phyloP scores from a whole-genome alignment of 495 filamentous ascomycete genomes.

The Penicillium canescens region DNA sequence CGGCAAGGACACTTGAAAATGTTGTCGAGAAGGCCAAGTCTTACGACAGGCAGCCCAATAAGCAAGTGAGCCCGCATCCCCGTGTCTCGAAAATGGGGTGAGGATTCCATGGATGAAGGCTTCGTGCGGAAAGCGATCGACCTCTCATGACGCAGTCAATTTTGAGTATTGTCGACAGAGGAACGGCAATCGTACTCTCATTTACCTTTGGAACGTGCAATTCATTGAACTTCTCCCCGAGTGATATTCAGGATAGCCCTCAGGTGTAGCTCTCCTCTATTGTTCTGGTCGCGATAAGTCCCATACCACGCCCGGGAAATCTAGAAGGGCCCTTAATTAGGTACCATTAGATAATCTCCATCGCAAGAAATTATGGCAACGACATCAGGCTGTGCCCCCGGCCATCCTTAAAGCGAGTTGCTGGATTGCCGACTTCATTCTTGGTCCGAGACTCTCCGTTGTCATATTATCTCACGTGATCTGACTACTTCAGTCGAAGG shows the following conservation, averaged over 20 bases:
- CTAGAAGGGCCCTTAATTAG: slow-evolving; percentile 52
- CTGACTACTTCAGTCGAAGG: too few species aligned
- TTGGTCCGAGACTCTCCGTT: too few species aligned
- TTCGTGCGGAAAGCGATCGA: slow-evolving; percentile 41
- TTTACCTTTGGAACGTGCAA: slow-evolving; percentile 10
- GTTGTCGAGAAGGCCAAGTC: slow-evolving; percentile 56
- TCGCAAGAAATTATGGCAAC: slow-evolving; percentile 34
- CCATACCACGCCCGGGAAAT: slow-evolving; percentile 65
- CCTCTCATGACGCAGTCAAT: slow-evolving; percentile 53
- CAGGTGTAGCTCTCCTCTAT: slow-evolving; percentile 52
- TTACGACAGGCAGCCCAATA: slow-evolving; percentile 55
- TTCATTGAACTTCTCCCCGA: background rate
- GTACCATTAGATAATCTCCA: slow-evolving; percentile 20
- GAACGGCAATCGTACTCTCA: slow-evolving; percentile 58
- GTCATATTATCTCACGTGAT: too few species aligned
- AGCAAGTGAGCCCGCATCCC: slow-evolving; percentile 16
- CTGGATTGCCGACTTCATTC: too few species aligned
- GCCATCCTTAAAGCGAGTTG: too few species aligned
- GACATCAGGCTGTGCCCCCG: too few species aligned
- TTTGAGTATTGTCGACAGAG: slow-evolving; percentile 59
- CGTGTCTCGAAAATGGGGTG: slow-evolving; percentile 60
- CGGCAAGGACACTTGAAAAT: slow-evolving; percentile 61
- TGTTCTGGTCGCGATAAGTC: slow-evolving; percentile 62
- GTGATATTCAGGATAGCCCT: background rate
- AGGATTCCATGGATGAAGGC: slow-evolving; percentile 65